Evolutionary conservation across 164 flowering plant genomes (phyloP), one percentile per base, ranked within the genome.

Genomic region (Vitis rupestris): DNA sequence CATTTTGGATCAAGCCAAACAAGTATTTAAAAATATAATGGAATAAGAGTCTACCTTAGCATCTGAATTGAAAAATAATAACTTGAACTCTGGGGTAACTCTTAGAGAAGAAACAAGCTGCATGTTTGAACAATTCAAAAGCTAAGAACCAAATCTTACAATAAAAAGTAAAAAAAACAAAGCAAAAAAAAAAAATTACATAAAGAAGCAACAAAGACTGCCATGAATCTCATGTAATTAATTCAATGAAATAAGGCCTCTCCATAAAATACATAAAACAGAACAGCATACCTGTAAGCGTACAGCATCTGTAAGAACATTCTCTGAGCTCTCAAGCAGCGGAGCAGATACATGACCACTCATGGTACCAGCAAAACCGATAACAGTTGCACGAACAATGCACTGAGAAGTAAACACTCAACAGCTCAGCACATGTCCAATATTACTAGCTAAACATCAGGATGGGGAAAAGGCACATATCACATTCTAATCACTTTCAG

Each of bases 81-180:
- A 71, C 65, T 75, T 75, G 74, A 76, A 88, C 72, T 87, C 91
- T 52, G 99, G 99, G 55, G 68, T 59, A 61, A 92, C 80, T 77
- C 77, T 82, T 37, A 92, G 81, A 54, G 92, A 78, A 68, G 98
- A 90, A 70, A 94, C 97, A 61, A 94, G 83, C 92, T 92, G 97
- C 85, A 78, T 29, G 19, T 52, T 74, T 30, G 50, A 63, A 79
- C 44, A 59, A 73, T 66, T 47, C 9, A 56, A 63, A 52, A 75
- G 57, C 51, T 72, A 37, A 72, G 74, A 68, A 72, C 50, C 53
- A 64, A 56, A 11, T 16, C 7, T 14, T 7, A 53, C 9, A 10
- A 58, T 13, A 44, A 15, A 55, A 56, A 60, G 31, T 30, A 17
- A 23, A 4, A 56, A 51, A 70, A 37, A 51, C 58, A 37, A 67